Evolutionary conservation across 1,284 basidiomycete species (phyloP).

Genomic region (Microbotryomycetes sp.): DNA sequence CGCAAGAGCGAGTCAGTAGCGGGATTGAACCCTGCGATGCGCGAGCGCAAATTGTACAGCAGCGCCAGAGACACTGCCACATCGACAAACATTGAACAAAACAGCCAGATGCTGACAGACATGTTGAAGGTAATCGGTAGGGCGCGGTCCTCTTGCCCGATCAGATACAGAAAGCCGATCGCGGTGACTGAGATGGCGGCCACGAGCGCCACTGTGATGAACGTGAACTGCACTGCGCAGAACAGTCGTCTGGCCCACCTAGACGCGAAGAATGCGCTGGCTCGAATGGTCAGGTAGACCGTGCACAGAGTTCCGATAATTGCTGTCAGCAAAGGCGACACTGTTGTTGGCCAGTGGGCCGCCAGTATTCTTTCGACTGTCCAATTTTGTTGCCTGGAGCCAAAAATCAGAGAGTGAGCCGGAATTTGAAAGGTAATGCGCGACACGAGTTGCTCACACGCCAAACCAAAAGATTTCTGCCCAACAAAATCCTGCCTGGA

Average conservation of each 20-base stretch:
- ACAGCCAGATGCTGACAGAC: not conserved
- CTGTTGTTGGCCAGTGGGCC: not conserved
- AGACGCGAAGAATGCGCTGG: not conserved
- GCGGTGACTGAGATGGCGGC: not conserved
- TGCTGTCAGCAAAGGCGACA: not conserved
- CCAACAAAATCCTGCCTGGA: not conserved
- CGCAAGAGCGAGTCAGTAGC: slow-evolving; percentile 10
- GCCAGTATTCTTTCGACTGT: not conserved
- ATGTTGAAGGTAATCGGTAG: not conserved
- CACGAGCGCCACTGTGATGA: not conserved
- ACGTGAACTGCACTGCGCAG: not conserved
- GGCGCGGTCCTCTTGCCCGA: not conserved
- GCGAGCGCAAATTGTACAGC: not conserved
- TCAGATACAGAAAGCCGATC: not conserved
- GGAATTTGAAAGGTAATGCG: no score
- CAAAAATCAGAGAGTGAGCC: no score
- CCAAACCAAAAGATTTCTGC: not conserved
- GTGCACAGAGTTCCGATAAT: not conserved
- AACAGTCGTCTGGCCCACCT: not conserved
- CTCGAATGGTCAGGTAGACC: not conserved
- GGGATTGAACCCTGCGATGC: slow-evolving; percentile 14
- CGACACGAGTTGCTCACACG: not conserved
- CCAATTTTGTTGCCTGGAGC: not conserved
- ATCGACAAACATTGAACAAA: slow-evolving; percentile 3
- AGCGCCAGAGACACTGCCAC: slow-evolving; percentile 8